Base-by-base conservation (phyloP, 192 early-diverging fungal genomes). In the Backusella westeae region DNA sequence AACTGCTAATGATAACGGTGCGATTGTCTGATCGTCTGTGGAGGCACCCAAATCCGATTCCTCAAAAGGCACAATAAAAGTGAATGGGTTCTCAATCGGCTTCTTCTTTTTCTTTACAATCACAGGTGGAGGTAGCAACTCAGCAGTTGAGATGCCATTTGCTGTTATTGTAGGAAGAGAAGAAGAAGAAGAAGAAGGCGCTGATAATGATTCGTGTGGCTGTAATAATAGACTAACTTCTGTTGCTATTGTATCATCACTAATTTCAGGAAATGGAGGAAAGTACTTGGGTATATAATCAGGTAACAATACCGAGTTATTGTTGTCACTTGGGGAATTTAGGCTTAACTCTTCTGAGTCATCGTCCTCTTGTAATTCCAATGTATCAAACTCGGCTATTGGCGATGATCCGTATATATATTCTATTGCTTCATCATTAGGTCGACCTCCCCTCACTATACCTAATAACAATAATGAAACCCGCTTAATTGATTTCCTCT, bases 81-180 rank as follows among this genome's bases (percentile, higher is more conserved):
- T 77, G 21, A 78, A 81, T 19, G 80, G 80, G 35, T 81, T 79
- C 1, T 69, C 69, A 52, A 79, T 75, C 32, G 78, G 78, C 34
- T 71, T 74, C 53, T 79, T 79, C 38, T 56, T 68, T 23, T 68
- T 74, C 39, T 69, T 74, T 12, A 79, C 78, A 49, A 68, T 34
- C 8, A 76, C 67, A n/a, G 77, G 35, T 23, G 71, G 65, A 12
- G 67, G 49, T 5, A 70, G 6, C 42, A 29, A 17, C 1, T 72
- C 44, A n/a, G 46, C 19, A 17, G 17, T 19, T n/a, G 66, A 21
- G 15, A 36, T 34, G 46, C 9, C 17, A 39, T 52, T 21, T 49
- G 32, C 26, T 46, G 52, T 10, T 34, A 12, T 10, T 38, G 42
- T 35, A 41, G n/a, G 15, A 53, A 34, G 9, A 19, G 34, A 49